Evolutionary conservation across 768 basidiomycete genomes (phyloP), one percentile per base, ranked within the genome.

Genomic region (Rhodosporidiobolus sp.): DNA sequence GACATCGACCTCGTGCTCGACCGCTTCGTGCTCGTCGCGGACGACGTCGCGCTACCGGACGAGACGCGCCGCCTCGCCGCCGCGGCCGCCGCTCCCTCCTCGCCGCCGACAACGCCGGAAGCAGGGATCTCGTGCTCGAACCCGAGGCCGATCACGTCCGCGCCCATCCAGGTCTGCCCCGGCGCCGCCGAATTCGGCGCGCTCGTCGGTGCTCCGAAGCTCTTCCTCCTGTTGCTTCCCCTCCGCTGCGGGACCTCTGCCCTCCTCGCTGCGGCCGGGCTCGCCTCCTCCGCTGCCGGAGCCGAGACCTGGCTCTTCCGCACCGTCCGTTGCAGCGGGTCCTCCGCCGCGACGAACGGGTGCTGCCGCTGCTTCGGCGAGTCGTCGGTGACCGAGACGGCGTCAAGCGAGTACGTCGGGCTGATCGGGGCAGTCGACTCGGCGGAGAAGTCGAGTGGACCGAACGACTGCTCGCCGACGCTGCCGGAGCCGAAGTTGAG

Each of bases 131-230:
- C 55, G 55, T 61, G 60, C 35, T 66, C 69, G 60, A 76, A 68
- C 1, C 75, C 72, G 12, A 76, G 57, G 0, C 70, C 75, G 30
- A 78, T 59, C 4, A 62, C 64, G 38, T 69, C 70, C 35, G 34
- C 43, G 30, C 43, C 49, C 9, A 53, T 48, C 58, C 75, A 72
- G 14, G 48, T 46, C 45, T 19, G 7, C 1, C 62, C 28, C 20
- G 53, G 7, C 1, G 53, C 63, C 12, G 75, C 71, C 30, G 75
- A 69, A 20, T 45, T 49, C 28, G 74, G 65, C 32, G 63, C 65
- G 3, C 70, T 58, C 2, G 26, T 14, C 10, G 49, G 26, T 4
- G 46, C 64, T 1, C 67, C 68, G 32, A 70, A 19, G 52, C 74
- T 68, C 54, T 65, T 68, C 30, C 74, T 38, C 64, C 30, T 32